Evolutionary conservation across 148 eudicot genomes (phyloP), one percentile per base, ranked within the genome.

Genomic region (Camellia granthamiana): DNA sequence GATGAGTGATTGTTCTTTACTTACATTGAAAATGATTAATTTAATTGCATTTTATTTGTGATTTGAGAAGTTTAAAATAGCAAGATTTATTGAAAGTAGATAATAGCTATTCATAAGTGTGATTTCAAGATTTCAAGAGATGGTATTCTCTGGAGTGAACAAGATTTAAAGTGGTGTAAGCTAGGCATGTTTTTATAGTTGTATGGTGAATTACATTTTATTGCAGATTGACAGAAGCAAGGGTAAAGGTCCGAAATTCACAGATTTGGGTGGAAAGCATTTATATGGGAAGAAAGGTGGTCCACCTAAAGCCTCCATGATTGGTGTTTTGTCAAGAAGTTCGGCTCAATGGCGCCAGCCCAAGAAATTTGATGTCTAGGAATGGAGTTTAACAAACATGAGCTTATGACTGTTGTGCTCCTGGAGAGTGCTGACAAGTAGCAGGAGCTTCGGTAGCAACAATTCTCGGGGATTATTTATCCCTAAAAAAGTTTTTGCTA

Each of bases 181-280:
- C 64, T 15, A 8, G 23, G 44, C 64, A 18, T 19, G 18, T 72
- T 51, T 72, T 23, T 11, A 23, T 5, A 9, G 55, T 60, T 19
- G 43, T 52, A 72, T 81, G 85, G 1, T 56, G 8, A 47, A 46
- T 71, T 41, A n/a, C 46, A 51, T 52, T 69, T 61, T 21, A 14
- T 78, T 65, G 79, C 93, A 96, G 99, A 96, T 96, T 81, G 98
- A 93, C 75, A 91, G 99, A 88, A 92, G 91, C 81, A 93, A 90
- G 80, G 89, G 79, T 55, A 92, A 90, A 76, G 99, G 94, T 78
- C 95, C 97, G 19, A 92, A 89, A 81, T 90, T 87, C 79, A 91
- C 99, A 4, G 99, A 96, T 79, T 92, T 96, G 70, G 91, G 95
- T 82, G 95, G 98, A 73, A n/a, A 96, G 84, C 91, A 88, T 78